Base-by-base conservation (phyloP, 805 yeast species). In the Danielia reshetovae region DNA sequence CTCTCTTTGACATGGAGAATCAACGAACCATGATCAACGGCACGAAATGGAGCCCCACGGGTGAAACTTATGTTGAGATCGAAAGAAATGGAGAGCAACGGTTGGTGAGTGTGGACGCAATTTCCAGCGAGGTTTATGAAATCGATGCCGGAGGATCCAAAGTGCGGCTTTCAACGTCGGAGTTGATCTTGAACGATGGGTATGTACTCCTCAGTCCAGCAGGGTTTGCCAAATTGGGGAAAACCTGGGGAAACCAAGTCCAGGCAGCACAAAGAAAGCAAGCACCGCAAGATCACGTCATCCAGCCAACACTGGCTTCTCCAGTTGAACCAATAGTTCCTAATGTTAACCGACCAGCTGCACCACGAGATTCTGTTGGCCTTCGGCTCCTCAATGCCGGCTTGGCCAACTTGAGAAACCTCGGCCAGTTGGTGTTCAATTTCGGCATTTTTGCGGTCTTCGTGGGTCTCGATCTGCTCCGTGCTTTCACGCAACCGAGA, bases 131-230 rank as follows among this genome's bases (percentile, higher is more conserved):
- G 25, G 6, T 18, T 7, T 45, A 38, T 29, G 41, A 35, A n/a
- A 18, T 45, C 15, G 27, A 28, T 3, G 7, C 32, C 13, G 23
- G 32, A 19, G 48, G 39, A n/a, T 10, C 30, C 10, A 27, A 24
- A 4, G 30, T 43, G 23, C 33, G 30, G 16, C 29, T 45, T 14
- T 30, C 40, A 5, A 42, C 35, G 10, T 24, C 43, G 5, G 49
- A 45, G 29, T 45, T 48, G 29, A 35, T 35, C 7, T 8, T 45
- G 18, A 19, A 17, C 17, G 28, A 26, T 10, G 42, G 39, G 8
- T 19, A 23, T 11, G 16, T 41, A n/a, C 15, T 35, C 24, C 17
- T 45, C 17, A 39, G 40, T 12, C 35, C 43, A 1, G 26, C 29
- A 10, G 45, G 38, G 9, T 23, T 28, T 24, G 30, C 29, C 15